Evolutionary conservation across 192 early-diverging fungal genomes (phyloP), one percentile per base, ranked within the genome.

Genomic region (Umbelopsis vinacea): DNA sequence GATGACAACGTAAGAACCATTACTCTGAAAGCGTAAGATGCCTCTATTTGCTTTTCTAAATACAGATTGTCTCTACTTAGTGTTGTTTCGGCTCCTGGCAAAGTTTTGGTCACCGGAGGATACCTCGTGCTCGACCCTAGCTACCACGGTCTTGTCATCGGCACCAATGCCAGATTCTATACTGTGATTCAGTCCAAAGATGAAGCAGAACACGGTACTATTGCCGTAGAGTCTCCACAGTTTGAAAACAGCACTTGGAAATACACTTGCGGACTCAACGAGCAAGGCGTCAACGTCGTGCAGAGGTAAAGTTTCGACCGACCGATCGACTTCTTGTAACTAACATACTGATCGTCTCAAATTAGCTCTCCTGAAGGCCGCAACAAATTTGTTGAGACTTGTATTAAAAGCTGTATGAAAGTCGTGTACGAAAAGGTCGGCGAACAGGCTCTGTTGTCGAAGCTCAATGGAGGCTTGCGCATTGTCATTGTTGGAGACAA

Each of bases 31-130:
- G 6, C 6, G 40, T 43, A 6, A 43, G n/a, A 17, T 15, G 23
- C 29, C 29, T 29, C 0, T 19, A 17, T 19, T 29, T 63, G 11
- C 10, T 4, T 6, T n/a, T 19, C 57, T 37, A 35, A 17, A 37
- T 26, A 3, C 26, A 63, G 0, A 43, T 1, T 35, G 33, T 26
- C 26, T 26, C 19, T 22, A 23, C 6, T n/a, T 76, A 87, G 82
- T 6, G 77, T 92, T 43, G 90, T 92, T 8, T 97, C 96, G 14
- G 95, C 96, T 8, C 95, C 97, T 6, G 97, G 97, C 14, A 99
- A 99, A 74, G 97, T 97, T 14, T 91, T 99, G 7, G 43, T 98
- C 0, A 83, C 88, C 0, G 97, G 97, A 23, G 97, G 97, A 22
- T 99, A 99, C 78, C 86, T 99, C 0, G 95, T 99, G 7, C 86